phyloP scores from a whole-genome alignment of 2,329 filamentous ascomycete species.

The Phaeosphaeriaceae sp. region DNA sequence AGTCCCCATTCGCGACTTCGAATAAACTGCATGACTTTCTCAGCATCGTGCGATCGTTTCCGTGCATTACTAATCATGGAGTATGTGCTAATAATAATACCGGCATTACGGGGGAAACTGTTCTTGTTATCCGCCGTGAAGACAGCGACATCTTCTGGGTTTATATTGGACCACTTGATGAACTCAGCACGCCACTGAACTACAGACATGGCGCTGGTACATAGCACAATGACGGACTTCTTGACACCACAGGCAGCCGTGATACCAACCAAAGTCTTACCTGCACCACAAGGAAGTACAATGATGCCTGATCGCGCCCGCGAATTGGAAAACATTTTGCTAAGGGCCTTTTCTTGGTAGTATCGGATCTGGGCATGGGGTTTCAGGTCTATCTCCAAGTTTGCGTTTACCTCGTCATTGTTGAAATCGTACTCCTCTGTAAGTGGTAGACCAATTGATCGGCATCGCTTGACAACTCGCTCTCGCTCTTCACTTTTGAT shows the following conservation, averaged over 20 bases:
- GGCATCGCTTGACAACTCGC: slow-evolving; percentile 85
- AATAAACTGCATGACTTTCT: slow-evolving; percentile 98
- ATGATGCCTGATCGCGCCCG: slow-evolving; percentile 97
- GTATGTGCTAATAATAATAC: slow-evolving; percentile 97
- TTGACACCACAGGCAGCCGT: slow-evolving; percentile 98
- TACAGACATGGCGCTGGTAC: slow-evolving; percentile 97
- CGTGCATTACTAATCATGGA: slow-evolving; percentile 97
- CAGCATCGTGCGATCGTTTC: slow-evolving; percentile 86
- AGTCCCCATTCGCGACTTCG: slow-evolving; percentile 91
- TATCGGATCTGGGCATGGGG: slow-evolving; percentile 87
- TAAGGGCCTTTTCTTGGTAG: slow-evolving; percentile 96
- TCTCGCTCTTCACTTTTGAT: slow-evolving; percentile 84
- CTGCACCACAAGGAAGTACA: slow-evolving; percentile 92
- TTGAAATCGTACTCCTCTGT: slow-evolving; percentile 98
- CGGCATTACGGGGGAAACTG: slow-evolving; percentile 83
- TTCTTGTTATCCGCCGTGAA: slow-evolving; percentile 95
- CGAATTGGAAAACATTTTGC: slow-evolving; percentile 99
- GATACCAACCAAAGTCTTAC: slow-evolving; percentile 97
- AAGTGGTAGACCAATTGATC: slow-evolving; percentile 84
- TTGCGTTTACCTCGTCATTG: slow-evolving; percentile 87
- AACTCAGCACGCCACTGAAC: slow-evolving; percentile 98
- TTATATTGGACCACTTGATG: slow-evolving; percentile 98
- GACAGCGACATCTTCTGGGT: slow-evolving; percentile 88
- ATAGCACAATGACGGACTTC: slow-evolving; percentile 93
- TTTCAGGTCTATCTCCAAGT: slow-evolving; percentile 89